Conservation (phyloP, 2,329 filamentous ascomycete genomes). For the Sporothrix humicola region DNA sequence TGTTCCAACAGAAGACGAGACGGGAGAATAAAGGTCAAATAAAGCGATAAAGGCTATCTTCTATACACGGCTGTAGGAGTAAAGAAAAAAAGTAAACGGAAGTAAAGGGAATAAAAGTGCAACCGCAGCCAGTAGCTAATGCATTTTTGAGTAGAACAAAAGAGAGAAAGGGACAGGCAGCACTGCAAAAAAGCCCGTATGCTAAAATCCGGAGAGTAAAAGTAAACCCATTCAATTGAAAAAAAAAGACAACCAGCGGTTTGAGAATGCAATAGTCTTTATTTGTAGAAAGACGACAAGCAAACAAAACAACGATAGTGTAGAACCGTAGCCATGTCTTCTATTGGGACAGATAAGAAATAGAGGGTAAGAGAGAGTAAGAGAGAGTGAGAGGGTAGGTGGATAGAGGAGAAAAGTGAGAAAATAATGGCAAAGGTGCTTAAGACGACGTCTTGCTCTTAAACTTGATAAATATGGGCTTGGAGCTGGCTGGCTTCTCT, state of each 20-base stretch:
- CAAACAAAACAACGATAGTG: not conserved
- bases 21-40: not conserved
- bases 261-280: too few species aligned
- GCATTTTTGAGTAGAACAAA: not conserved
- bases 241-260: too few species aligned
- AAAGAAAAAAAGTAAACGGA: too few species aligned
- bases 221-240: too few species aligned
- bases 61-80: too few species aligned
- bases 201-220: too few species aligned
- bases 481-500: conserved; percentile 21
- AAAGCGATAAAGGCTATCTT: too few species aligned
- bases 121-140: conserved; percentile 5
- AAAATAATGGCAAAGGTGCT: too few species aligned
- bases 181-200: too few species aligned
- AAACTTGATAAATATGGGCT: conserved; percentile 38
- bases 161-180: not conserved
- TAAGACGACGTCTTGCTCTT: conserved; percentile 36
- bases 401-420: not conserved
- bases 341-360: conserved; percentile 18
- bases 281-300: too few species aligned
- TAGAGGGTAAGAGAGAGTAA: not conserved
- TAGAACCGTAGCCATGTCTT: not conserved
- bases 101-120: not conserved
- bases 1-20: conserved; percentile 10
- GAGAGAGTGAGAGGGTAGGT: not conserved